Base-by-base conservation (phyloP, 2,329 filamentous ascomycete species). In the Nothopassalora personata region DNA sequence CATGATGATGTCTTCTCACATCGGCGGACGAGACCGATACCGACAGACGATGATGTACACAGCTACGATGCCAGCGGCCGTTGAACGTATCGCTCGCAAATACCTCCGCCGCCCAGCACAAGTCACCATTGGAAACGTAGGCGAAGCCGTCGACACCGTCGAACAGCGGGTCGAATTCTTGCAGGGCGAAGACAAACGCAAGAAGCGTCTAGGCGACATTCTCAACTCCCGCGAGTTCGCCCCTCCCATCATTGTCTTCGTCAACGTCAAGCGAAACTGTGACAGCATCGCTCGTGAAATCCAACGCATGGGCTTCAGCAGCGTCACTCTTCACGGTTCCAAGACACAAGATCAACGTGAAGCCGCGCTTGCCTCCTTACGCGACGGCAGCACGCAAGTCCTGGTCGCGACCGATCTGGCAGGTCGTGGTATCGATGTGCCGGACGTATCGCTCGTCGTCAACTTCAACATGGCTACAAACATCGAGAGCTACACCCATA, bases 31-130 rank as follows among this genome's bases (percentile, higher is more conserved):
- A 66, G 88, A 91, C 69, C 83, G 89, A 23, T 97, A 97, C 77
- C 83, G 94, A 60, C 93, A 99, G 75, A 99, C 94, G 0, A 99
- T 99, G 94, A 99, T 99, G 94, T 99, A 97, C 84, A 97, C 94
- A 65, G 94, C 94, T 55, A 99, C 94, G 30, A 99, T 99, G 94
- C 92, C 94, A 1, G 79, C 89, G 0, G 85, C 89, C 0, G 90
- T 99, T 15, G 94, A 99, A 73, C 89, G 90, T 63, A 97, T 99
- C 64, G 94, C 94, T n/a, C 88, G 92, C 68, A 96, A 96, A 73
- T 99, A 99, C 72, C 85, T 97, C 15, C 89, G 93, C 0, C 86
- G 94, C 11, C 94, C 94, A 0, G 94, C 94, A 19, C 94, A 92
- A 53, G 91, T 97, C 43, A 96, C 89, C 0, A 97, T 99, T 64